phyloP scores from a whole-genome alignment of 352 stramenopile species.

The Achlya hypogyna region DNA sequence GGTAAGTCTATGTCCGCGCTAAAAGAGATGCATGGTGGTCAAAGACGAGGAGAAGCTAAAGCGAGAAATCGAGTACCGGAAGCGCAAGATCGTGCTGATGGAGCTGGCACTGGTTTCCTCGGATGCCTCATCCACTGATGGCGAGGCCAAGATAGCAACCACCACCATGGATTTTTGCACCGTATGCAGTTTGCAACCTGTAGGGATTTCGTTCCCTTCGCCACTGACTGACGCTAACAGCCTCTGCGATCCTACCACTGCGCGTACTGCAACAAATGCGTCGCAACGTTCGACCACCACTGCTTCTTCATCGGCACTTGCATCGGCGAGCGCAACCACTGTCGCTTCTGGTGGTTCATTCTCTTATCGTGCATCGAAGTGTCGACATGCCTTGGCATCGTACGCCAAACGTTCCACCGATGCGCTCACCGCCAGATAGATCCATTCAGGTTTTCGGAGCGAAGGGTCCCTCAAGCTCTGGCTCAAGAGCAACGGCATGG shows the following conservation, averaged over 20 bases:
- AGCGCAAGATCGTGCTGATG: constrained; percentile 24
- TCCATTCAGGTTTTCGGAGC: constrained; percentile 14
- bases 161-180: constrained; percentile 26
- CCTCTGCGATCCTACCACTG: constrained; percentile 85
- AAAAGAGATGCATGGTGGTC: neutral
- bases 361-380: constrained; percentile 32
- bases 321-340: constrained; percentile 87
- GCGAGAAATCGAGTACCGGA: neutral
- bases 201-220: neutral
- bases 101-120: constrained; percentile 21
- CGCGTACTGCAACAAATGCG: constrained; percentile 56
- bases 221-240: constrained; percentile 8
- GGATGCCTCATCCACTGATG: neutral
- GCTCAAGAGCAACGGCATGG: constrained; percentile 22
- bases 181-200: constrained; percentile 26
- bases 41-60: neutral
- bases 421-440: constrained; percentile 9
- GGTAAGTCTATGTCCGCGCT: neutral
- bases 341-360: constrained; percentile 73
- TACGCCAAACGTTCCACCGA: constrained; percentile 11
- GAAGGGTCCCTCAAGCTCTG: constrained; percentile 20
- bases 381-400: constrained; percentile 23
- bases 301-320: constrained; percentile 82
- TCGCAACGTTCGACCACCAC: constrained; percentile 90
- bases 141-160: neutral